Base-by-base conservation (phyloP, 202 grass and related monocot genomes). In the Dendrocalamus latiflorus region DNA sequence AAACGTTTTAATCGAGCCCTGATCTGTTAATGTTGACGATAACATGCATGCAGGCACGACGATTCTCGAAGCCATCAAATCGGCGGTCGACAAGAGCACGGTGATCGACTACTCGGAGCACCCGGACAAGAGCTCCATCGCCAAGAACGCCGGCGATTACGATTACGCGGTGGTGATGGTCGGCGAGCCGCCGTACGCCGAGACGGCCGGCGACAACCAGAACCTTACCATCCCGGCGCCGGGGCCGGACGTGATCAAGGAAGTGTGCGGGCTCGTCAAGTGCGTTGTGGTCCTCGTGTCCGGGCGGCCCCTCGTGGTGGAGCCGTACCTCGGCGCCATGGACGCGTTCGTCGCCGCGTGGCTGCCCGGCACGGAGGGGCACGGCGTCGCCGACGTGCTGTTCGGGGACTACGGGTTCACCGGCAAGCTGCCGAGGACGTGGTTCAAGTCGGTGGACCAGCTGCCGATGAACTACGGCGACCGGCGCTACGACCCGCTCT, bases 391-490 rank as follows among this genome's bases (percentile, higher is more conserved):
- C 12, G 95, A 98, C 79, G 90, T 90, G 65, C 88, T 98, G 49
- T 98, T 90, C 58, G 95, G 92, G 8, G 90, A 98, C 84, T 95
- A 90, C 83, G 89, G 90, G 3, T 98, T 98, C 85, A 58, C 76
- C 4, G 95, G 95, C 22, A 98, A 90, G 79, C 90, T 98, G 59
- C 47, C 95, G 51, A 82, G 92, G 71, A 98, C 92, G 63, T 98
- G 95, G 95, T 98, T 98, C 90, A 98, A 83, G 91, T 80, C 90
- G 0, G 95, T 95, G 48, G 90, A 95, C 33, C 95, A 95, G 89
- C 90, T 98, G 65, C 95, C 95, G 11, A 93, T 98, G 92, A 98
- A 93, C 84, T 36, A 67, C 33, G 92, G 92, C 66, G 95, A 98
- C 81, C 10, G 17, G 36, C 53, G 88, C 86, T 98, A 98, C 68